These are phyloP conservation scores for Fistulinella prunicolor DNA, from an alignment of 768 basidiomycete genomes.

Conservation along the genomic window DNA sequence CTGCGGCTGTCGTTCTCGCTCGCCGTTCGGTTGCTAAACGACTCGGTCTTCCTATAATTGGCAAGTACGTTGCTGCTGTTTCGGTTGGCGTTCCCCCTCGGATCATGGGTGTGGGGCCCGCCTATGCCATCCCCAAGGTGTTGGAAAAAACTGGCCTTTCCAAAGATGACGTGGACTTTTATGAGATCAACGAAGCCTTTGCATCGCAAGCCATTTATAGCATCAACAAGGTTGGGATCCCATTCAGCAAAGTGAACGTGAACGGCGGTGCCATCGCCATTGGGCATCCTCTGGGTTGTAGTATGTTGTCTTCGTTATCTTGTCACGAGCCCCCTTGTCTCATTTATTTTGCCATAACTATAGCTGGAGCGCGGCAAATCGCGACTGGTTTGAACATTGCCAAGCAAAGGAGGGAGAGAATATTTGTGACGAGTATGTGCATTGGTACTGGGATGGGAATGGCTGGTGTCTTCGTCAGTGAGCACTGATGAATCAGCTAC, in stretches of 20 bases:
- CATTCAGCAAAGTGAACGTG: conserved; percentile 78
- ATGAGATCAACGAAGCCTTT: conserved; percentile 91
- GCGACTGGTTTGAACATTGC: conserved; percentile 82
- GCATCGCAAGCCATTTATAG: conserved; percentile 79
- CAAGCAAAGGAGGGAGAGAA: conserved; percentile 67
- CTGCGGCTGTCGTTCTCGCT: conserved; percentile 83
- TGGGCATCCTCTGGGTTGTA: conserved; percentile 85
- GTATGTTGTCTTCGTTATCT: conserved; percentile 41
- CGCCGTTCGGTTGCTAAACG: conserved; percentile 77
- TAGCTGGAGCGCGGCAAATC: conserved; percentile 83
- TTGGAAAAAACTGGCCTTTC: conserved; percentile 65
- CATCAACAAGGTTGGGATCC: conserved; percentile 65
- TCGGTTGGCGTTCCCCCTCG: conserved; percentile 80
- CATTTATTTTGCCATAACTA: conserved; percentile 4
- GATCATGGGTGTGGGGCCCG: conserved; percentile 92
- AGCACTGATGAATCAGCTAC: conserved; percentile 49
- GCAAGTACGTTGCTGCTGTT: conserved; percentile 73
- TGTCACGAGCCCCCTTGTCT: background rate
- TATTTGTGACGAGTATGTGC: conserved; percentile 92
- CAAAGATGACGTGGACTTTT: conserved; percentile 80
- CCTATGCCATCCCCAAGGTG: conserved; percentile 77
- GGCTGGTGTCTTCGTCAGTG: conserved; percentile 83
- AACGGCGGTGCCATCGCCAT: conserved; percentile 88
- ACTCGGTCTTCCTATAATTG: conserved; percentile 82
- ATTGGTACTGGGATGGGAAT: conserved; percentile 90